Conservation (phyloP, 805 yeast species). For the Maudiozyma saulgeensis region DNA sequence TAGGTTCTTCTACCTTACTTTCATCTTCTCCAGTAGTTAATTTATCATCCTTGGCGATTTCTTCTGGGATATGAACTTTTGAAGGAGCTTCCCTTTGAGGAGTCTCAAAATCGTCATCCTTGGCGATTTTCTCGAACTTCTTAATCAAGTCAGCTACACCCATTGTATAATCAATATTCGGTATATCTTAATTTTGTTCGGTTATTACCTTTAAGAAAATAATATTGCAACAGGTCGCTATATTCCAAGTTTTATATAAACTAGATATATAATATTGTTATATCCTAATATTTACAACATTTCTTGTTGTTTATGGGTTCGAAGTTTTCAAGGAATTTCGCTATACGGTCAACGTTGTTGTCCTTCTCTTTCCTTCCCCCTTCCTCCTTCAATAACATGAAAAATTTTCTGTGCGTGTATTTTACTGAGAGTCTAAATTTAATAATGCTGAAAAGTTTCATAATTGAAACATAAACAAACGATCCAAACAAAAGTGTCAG, state of each 20-base stretch:
- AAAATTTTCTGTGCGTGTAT: not conserved
- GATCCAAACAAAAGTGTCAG: too few species aligned
- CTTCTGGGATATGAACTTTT: not conserved
- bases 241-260: too few species aligned
- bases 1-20: conserved; percentile 6
- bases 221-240: too few species aligned
- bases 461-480: not conserved
- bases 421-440: not conserved
- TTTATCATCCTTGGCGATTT: not conserved
- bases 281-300: not conserved
- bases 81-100: not conserved
- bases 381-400: too few species aligned
- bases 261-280: too few species aligned
- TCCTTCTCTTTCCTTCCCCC: too few species aligned
- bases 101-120: conserved; percentile 6
- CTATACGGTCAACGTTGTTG: too few species aligned
- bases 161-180: conserved; percentile 11
- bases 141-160: conserved; percentile 33
- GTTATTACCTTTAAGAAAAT: too few species aligned
- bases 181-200: too few species aligned
- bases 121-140: conserved; percentile 26
- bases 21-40: conserved; percentile 3
- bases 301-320: not conserved
- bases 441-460: not conserved
- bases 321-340: too few species aligned